A percentile compares a stretch with the other conserved stretches of the same genome.
Evolutionary conservation across 306 rosid genomes (phyloP).

Genomic region (Senna tora): DNA sequence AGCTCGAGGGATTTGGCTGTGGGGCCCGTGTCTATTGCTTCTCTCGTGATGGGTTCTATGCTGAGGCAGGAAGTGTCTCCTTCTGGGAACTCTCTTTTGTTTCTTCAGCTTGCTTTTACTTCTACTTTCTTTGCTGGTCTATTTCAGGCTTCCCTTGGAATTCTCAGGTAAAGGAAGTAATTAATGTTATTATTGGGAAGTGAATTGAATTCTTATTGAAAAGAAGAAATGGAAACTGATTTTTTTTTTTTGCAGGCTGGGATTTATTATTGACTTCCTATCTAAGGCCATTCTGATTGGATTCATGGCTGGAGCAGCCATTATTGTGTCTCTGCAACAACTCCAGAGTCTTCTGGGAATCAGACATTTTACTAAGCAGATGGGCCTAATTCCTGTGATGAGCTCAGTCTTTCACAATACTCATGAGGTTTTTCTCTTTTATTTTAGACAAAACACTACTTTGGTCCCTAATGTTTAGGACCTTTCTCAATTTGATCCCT

Average conservation of each 20-base stretch:
- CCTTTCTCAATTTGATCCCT: no score
- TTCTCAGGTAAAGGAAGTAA: no score
- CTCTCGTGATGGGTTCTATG: slow-evolving; percentile 91
- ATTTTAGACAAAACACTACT: no score
- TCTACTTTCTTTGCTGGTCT: slow-evolving; percentile 90
- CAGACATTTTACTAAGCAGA: slow-evolving; percentile 70
- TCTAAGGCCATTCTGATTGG: slow-evolving; percentile 92
- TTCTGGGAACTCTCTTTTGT: slow-evolving; percentile 58
- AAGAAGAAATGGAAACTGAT: no score
- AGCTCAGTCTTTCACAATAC: slow-evolving; percentile 66
- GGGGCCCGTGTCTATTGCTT: slow-evolving; percentile 98
- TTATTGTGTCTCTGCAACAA: slow-evolving; percentile 91
- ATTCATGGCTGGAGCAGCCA: slow-evolving; percentile 97
- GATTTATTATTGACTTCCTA: slow-evolving; percentile 88
- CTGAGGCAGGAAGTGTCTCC: slow-evolving; percentile 84
- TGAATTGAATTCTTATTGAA: no score
- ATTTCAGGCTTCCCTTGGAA: slow-evolving; percentile 87
- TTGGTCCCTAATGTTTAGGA: no score
- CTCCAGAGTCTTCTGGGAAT: slow-evolving; percentile 90
- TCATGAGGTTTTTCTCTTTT: slow-evolving; percentile 62
- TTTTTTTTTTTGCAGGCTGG: slow-evolving; percentile 62
- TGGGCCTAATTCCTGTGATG: slow-evolving; percentile 80
- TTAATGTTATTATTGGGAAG: no score
- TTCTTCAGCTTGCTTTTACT: slow-evolving; percentile 82
- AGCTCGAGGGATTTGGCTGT: slow-evolving; percentile 96